Percentiles rank a stretch among this genome's conserved stretches.
phyloP scores from a whole-genome alignment of 768 basidiomycete genomes.

The Lentinula raphanica region DNA sequence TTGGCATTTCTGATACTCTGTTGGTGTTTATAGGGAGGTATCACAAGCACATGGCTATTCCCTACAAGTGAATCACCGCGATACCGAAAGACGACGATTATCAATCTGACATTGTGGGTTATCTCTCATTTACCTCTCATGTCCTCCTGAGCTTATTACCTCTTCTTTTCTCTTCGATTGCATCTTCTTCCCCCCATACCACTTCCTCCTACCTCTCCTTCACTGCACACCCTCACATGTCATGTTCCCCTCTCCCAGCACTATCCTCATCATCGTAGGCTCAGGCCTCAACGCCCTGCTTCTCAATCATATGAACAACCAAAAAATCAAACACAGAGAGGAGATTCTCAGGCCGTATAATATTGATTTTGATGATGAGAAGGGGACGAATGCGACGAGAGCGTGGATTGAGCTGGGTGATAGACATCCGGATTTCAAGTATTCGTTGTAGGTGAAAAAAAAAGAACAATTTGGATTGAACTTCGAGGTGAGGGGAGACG shows the following conservation, averaged over 20 bases:
- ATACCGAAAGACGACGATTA: slow-evolving; percentile 31
- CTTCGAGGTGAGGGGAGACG: too few species aligned
- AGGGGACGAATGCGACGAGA: slow-evolving; percentile 18
- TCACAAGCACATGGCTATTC: slow-evolving; percentile 35
- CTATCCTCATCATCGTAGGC: slow-evolving; percentile 21
- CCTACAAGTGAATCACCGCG: slow-evolving; percentile 32
- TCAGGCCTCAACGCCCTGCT: slow-evolving; percentile 21
- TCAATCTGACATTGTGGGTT: slow-evolving; percentile 30
- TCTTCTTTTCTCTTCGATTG: neutral
- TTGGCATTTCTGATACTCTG: neutral
- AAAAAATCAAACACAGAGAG: slow-evolving; percentile 25
- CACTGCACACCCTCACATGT: too few species aligned
- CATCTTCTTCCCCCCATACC: neutral
- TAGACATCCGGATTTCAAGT: slow-evolving; percentile 31
- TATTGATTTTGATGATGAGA: slow-evolving; percentile 23
- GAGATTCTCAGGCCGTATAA: slow-evolving; percentile 25
- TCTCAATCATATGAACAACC: slow-evolving; percentile 15
- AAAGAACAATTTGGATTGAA: neutral
- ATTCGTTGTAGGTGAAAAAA: slow-evolving; percentile 14
- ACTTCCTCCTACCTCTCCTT: too few species aligned
- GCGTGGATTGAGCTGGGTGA: slow-evolving; percentile 33
- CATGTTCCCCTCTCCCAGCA: too few species aligned
- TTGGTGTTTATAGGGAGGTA: slow-evolving; percentile 30
- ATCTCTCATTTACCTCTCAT: neutral
- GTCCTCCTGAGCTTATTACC: too few species aligned